A percentile compares a stretch with the other conserved stretches of the same genome.
Conservation (phyloP, 768 basidiomycete genomes). For the Rhodotorula toruloides region DNA sequence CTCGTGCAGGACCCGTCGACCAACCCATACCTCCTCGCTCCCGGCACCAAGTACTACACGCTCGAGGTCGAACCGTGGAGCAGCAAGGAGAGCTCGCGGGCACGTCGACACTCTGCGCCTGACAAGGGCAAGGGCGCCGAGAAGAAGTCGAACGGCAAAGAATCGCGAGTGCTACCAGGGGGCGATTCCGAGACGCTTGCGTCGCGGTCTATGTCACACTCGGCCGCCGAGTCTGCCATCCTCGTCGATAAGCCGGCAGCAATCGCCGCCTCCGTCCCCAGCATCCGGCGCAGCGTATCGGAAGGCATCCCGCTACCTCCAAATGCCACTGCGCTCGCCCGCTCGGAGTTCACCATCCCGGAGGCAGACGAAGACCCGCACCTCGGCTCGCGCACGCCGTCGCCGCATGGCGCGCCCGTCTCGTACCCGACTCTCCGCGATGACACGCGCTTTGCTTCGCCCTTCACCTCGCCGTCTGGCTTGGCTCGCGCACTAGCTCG, state of each 20-base stretch:
- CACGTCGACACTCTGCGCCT: slow-evolving; percentile 24
- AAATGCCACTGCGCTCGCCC: background rate
- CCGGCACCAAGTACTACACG: slow-evolving; percentile 88
- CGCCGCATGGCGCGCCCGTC: slow-evolving; percentile 14
- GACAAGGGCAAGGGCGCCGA: slow-evolving; percentile 25
- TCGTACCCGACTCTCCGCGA: background rate
- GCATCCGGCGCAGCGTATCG: slow-evolving; percentile 18
- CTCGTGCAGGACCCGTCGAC: slow-evolving; percentile 63
- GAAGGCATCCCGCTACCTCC: slow-evolving; percentile 12
- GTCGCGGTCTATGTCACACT: background rate
- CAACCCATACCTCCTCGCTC: slow-evolving; percentile 82
- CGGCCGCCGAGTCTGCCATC: slow-evolving; percentile 21
- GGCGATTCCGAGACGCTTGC: background rate
- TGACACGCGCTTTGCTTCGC: background rate
- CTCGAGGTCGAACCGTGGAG: slow-evolving; percentile 86
- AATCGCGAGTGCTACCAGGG: background rate
- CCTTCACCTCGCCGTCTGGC: slow-evolving; percentile 6
- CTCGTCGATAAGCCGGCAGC: slow-evolving; percentile 21
- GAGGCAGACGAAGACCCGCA: slow-evolving; percentile 25
- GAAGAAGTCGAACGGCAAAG: background rate
- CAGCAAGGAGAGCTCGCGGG: slow-evolving; percentile 33
- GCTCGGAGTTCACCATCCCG: slow-evolving; percentile 20
- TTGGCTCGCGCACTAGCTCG: slow-evolving; percentile 24
- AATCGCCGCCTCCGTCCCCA: background rate
- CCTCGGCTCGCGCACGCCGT: slow-evolving; percentile 10